Evolutionary conservation across 164 flowering plant genomes (phyloP), one percentile per base, ranked within the genome.

Genomic region (Cinnamomum chago): DNA sequence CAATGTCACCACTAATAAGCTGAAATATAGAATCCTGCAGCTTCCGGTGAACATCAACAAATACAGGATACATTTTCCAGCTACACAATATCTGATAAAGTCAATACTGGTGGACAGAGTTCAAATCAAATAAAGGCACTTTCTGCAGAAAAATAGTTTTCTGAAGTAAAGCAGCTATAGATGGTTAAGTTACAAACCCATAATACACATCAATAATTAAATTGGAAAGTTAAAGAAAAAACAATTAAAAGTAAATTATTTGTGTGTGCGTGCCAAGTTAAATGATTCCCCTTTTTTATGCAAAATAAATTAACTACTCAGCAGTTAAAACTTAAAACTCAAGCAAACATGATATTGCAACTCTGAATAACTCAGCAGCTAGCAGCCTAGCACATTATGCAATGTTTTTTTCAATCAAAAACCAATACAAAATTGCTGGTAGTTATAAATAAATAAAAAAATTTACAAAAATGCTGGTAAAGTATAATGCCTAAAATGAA

Each of bases 1-100:
- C 88, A 89, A 76, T 75, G 85, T 78, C 83, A 86, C 87, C 83
- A 89, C 77, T 55, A 86, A 84, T 71, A 89, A 85, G 81, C 84
- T 84, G 78, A 84, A 84, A 81, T 58, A 83, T 70, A 79, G 22
- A 80, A 78, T 77, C 87, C 86, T 79, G 73, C 60, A 82, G 77
- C 62, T 76, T 72, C 77, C 68, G 77, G 71, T 58, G 72, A 73
- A 71, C 40, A 78, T 75, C 80, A 77, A 77, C 77, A 73, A 25
- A 70, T 73, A 72, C 76, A 55, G 60, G 72, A 83, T 52, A 74
- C 25, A 81, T 50, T 75, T 77, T 65, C 72, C 74, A 73, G 75
- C 68, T 73, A 71, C 17, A 67, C 47, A 58, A 69, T 66, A 62
- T 55, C 72, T 20, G 67, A 69, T 24, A 30, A 71, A 65, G 62